phyloP scores from a whole-genome alignment of 2,329 filamentous ascomycete species.

The Epichloe sp. region DNA sequence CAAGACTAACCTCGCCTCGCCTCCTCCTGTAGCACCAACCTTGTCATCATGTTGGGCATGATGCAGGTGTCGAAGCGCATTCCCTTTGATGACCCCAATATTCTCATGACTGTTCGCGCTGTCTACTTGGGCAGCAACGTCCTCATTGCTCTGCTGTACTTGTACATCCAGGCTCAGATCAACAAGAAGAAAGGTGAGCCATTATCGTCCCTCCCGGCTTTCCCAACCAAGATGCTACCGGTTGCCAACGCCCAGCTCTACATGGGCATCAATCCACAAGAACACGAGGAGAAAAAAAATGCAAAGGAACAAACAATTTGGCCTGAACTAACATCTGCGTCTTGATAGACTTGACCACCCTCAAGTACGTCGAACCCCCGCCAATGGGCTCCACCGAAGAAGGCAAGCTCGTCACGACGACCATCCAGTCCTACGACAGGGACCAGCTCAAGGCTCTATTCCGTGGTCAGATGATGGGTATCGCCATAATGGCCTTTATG shows the following conservation, averaged over 20 bases:
- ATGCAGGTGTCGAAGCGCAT: conserved; percentile 97
- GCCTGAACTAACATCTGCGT: neutral
- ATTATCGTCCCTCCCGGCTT: neutral
- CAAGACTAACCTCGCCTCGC: conserved; percentile 11
- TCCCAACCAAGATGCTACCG: neutral
- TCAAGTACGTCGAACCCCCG: conserved; percentile 96
- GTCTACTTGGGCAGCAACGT: conserved; percentile 52
- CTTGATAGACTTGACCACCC: conserved; percentile 71
- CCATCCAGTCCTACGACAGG: conserved; percentile 87
- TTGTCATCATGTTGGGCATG: conserved; percentile 90
- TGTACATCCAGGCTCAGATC: conserved; percentile 74
- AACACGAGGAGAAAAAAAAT: neutral
- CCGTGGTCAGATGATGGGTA: conserved; percentile 87
- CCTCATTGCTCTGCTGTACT: conserved; percentile 72
- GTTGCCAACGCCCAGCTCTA: neutral
- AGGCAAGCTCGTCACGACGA: conserved; percentile 92
- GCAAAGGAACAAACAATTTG: neutral
- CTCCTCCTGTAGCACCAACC: conserved; percentile 55
- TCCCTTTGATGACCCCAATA: conserved; percentile 71
- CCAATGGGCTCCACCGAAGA: conserved; percentile 89
- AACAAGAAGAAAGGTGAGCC: conserved; percentile 90
- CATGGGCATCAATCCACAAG: neutral
- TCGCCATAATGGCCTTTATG: conserved; percentile 98
- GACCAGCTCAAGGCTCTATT: conserved; percentile 72
- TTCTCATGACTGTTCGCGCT: conserved; percentile 43